Evolutionary conservation across 2,329 filamentous ascomycete species (phyloP).

Genomic region (Fonsecaea multimorphosa): DNA sequence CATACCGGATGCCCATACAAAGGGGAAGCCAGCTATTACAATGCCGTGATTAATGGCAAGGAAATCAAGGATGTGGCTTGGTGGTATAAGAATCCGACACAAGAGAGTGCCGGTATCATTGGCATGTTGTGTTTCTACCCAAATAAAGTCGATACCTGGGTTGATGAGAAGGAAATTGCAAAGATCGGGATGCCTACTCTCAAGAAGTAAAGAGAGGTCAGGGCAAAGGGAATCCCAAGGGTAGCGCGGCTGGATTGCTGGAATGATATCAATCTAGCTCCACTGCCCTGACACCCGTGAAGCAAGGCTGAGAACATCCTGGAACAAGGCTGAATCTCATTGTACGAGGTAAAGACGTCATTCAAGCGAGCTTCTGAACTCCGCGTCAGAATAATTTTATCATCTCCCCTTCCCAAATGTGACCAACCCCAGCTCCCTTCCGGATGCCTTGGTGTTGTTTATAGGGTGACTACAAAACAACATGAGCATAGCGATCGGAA

Average conservation of each 20-base stretch:
- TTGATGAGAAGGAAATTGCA: conserved; percentile 37
- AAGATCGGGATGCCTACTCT: conserved; percentile 25
- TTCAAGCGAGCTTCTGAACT: background rate
- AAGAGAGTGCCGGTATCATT: conserved; percentile 33
- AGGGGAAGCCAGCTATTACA: conserved; percentile 40
- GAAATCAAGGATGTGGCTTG: conserved; percentile 39
- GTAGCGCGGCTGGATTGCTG: too few species aligned
- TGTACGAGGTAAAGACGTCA: background rate
- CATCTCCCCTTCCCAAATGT: background rate
- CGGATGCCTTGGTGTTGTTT: background rate
- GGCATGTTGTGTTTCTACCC: conserved; percentile 41
- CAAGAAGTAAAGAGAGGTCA: background rate
- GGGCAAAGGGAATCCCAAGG: too few species aligned
- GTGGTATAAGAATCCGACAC: conserved; percentile 38
- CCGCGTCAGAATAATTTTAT: background rate
- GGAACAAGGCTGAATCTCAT: too few species aligned
- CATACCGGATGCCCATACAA: conserved; percentile 41
- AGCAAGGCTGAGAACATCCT: too few species aligned
- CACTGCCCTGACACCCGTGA: too few species aligned
- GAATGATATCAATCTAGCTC: too few species aligned
- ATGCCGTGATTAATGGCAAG: conserved; percentile 38
- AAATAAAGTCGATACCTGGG: conserved; percentile 38
- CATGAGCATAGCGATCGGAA: conserved; percentile 19
- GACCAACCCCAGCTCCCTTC: background rate
- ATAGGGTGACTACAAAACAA: background rate